Percentiles rank a stretch among this genome's conserved stretches.
phyloP scores from a whole-genome alignment of 371 early-diverging fungal genomes.

The Syncephalis fuscata region DNA sequence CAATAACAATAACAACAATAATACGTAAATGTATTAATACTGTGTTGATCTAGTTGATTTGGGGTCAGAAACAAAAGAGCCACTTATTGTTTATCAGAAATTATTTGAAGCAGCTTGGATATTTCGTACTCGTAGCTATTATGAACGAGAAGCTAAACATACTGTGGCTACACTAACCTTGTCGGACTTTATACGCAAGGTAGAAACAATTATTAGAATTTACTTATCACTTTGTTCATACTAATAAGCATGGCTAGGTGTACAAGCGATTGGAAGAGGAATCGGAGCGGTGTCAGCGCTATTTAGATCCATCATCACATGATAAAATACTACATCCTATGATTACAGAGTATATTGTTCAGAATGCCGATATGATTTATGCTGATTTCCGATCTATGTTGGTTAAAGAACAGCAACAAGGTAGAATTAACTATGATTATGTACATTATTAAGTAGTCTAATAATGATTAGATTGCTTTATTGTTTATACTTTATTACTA shows the following conservation, averaged over 20 bases:
- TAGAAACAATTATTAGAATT: background rate
- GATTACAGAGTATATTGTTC: background rate
- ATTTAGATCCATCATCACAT: slow-evolving; percentile 51
- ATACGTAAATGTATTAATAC: background rate
- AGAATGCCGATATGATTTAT: background rate
- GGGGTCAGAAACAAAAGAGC: slow-evolving; percentile 48
- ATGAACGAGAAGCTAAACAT: slow-evolving; percentile 45
- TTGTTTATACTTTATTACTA: slow-evolving; percentile 45
- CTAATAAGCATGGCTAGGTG: background rate
- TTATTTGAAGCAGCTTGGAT: slow-evolving; percentile 65
- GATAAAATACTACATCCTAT: slow-evolving; percentile 15
- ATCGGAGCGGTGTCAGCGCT: slow-evolving; percentile 25
- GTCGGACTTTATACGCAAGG: slow-evolving; percentile 42
- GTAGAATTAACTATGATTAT: background rate
- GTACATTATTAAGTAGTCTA: background rate
- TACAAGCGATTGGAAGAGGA: slow-evolving; percentile 34
- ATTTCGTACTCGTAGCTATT: slow-evolving; percentile 47
- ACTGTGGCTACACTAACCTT: slow-evolving; percentile 35
- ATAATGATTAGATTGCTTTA: slow-evolving; percentile 39
- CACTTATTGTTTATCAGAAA: slow-evolving; percentile 53
- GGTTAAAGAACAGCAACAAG: background rate
- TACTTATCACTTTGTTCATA: background rate
- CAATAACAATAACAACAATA: too few species aligned
- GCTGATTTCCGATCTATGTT: background rate
- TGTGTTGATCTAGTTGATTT: slow-evolving; percentile 30